Conservation (phyloP, 768 basidiomycete species). For the Ephemerocybe angulata region DNA sequence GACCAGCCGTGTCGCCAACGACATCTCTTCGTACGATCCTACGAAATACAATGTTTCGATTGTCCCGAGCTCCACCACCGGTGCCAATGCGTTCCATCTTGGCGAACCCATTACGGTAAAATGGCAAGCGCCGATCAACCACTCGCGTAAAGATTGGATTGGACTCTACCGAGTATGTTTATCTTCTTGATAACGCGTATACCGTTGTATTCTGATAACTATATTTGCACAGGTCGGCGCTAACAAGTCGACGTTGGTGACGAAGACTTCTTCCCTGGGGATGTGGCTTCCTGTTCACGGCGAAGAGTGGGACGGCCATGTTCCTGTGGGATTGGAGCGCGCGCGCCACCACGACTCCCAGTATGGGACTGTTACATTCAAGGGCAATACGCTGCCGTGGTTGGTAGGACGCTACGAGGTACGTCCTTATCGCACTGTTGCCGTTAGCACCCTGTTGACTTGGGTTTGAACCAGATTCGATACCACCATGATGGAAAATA, state of each 20-base stretch:
- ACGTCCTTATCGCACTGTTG: constrained; percentile 13
- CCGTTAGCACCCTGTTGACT: background rate
- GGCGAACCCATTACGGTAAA: constrained; percentile 85
- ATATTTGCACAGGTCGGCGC: constrained; percentile 63
- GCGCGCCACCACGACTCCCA: constrained; percentile 40
- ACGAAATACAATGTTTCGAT: constrained; percentile 73
- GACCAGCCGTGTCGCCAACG: constrained; percentile 70
- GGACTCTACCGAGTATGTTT: constrained; percentile 75
- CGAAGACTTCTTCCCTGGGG: constrained; percentile 79
- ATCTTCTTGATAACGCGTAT: background rate
- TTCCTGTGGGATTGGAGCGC: constrained; percentile 49
- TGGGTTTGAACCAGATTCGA: constrained; percentile 49
- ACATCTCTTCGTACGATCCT: constrained; percentile 76
- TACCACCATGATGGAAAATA: constrained; percentile 98
- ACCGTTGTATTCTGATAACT: constrained; percentile 9
- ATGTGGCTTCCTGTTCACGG: constrained; percentile 91
- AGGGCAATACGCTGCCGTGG: constrained; percentile 83
- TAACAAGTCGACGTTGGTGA: constrained; percentile 79
- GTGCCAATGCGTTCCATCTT: constrained; percentile 69
- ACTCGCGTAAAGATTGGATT: constrained; percentile 94
- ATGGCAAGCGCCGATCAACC: constrained; percentile 84
- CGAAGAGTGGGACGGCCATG: constrained; percentile 92
- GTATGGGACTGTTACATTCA: constrained; percentile 70
- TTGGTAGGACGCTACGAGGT: constrained; percentile 83
- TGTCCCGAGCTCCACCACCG: constrained; percentile 46